phyloP scores from a whole-genome alignment of 2,329 filamentous ascomycete genomes.

The Colletotrichum lindemuthianum region DNA sequence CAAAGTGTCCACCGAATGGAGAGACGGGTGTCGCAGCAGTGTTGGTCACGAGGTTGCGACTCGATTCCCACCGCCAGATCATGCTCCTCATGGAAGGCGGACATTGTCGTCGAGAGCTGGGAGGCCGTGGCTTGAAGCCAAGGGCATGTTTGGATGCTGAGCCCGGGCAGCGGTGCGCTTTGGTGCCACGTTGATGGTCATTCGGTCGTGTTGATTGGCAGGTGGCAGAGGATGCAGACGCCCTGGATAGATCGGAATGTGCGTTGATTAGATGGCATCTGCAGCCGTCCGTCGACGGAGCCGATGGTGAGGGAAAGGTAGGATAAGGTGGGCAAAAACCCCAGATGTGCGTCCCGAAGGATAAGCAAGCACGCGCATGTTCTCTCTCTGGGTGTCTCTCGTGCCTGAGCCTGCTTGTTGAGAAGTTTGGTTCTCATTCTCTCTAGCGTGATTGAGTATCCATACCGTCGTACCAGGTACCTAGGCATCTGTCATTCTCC shows the following conservation, averaged over 20 bases:
- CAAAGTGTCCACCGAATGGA: not conserved
- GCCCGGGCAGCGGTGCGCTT: not conserved
- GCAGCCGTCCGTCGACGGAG: slow-evolving; percentile 19
- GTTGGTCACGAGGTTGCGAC: not conserved
- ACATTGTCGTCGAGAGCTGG: too few species aligned
- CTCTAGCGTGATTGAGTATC: not conserved
- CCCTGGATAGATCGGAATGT: slow-evolving; percentile 19
- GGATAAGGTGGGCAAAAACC: not conserved
- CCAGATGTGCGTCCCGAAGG: slow-evolving; percentile 22
- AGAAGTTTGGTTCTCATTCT: not conserved
- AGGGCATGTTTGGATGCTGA: slow-evolving; percentile 9
- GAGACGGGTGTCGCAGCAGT: too few species aligned
- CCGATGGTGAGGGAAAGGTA: too few species aligned
- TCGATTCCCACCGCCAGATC: not conserved
- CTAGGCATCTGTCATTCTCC: too few species aligned
- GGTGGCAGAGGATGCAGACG: slow-evolving; percentile 12
- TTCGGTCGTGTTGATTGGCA: slow-evolving; percentile 9
- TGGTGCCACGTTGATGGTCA: slow-evolving; percentile 6
- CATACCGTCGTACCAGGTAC: not conserved
- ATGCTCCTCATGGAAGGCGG: too few species aligned
- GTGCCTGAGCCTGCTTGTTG: not conserved
- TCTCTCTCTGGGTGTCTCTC: not conserved
- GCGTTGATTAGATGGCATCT: slow-evolving; percentile 35
- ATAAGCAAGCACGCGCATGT: not conserved
- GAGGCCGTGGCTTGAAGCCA: not conserved